Evolutionary conservation across 2,329 filamentous ascomycete species (phyloP).

Genomic region (Aspergillus sp.): DNA sequence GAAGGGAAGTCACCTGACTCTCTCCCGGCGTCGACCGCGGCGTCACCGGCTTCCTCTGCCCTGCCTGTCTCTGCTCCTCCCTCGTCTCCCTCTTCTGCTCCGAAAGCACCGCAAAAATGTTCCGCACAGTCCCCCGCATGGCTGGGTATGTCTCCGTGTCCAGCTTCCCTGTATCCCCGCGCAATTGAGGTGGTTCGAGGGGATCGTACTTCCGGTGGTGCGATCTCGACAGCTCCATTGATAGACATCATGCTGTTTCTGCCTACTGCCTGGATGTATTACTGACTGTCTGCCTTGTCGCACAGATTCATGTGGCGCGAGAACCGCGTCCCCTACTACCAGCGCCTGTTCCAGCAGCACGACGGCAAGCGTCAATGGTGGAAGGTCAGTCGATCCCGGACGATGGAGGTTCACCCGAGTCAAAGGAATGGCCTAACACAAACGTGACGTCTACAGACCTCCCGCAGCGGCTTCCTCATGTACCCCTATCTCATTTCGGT

Average conservation of each 20-base stretch:
- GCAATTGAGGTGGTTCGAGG: slow-evolving; percentile 7
- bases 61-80: slow-evolving; percentile 17
- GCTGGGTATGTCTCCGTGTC: slow-evolving; percentile 30
- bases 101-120: slow-evolving; percentile 28
- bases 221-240: slow-evolving; percentile 10
- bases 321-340: slow-evolving; percentile 60
- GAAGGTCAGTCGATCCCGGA: slow-evolving; percentile 51
- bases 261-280: neutral
- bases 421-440: no score
- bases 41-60: slow-evolving; percentile 14
- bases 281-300: slow-evolving; percentile 10
- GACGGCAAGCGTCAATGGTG: slow-evolving; percentile 59
- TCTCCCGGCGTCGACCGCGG: slow-evolving; percentile 18
- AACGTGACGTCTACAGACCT: slow-evolving; percentile 40
- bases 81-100: slow-evolving; percentile 14
- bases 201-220: slow-evolving; percentile 9
- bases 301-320: slow-evolving; percentile 50
- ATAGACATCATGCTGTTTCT: slow-evolving; percentile 8
- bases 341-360: slow-evolving; percentile 56
- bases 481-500: slow-evolving; percentile 51
- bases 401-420: no score
- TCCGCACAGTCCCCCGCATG: slow-evolving; percentile 34
- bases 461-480: slow-evolving; percentile 48
- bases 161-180: slow-evolving; percentile 3
- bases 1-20: slow-evolving; percentile 23